Conservation (phyloP, 1,139 yeast genomes). For the Entelexis paramagnoliae region DNA sequence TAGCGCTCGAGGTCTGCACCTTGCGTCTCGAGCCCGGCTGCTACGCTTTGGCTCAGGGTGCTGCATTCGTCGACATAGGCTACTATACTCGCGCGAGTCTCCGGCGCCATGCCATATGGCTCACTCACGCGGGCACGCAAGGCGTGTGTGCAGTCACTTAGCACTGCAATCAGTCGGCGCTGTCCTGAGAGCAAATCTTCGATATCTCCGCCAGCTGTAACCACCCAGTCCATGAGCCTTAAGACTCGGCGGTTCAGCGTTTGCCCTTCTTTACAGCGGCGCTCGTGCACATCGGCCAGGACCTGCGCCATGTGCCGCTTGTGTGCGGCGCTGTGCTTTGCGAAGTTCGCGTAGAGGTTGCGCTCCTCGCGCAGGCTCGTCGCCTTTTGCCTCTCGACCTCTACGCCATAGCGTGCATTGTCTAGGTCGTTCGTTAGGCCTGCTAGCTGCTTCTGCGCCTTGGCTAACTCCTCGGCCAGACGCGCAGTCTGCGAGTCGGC, state of each 20-base stretch:
- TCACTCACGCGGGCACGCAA: background rate
- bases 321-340: background rate
- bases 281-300: background rate
- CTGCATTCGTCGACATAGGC: background rate
- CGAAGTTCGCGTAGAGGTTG: background rate
- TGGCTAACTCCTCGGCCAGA: background rate
- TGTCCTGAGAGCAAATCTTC: background rate
- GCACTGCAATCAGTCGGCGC: background rate
- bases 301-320: background rate
- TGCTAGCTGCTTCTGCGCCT: background rate
- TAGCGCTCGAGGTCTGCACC: background rate
- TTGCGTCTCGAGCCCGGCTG: background rate
- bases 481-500: background rate
- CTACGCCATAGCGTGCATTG: background rate
- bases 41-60: background rate
- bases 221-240: background rate
- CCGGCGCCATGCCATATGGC: background rate
- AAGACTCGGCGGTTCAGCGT: background rate
- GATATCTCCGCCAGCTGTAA: background rate
- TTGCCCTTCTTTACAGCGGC: background rate
- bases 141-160: background rate
- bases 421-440: background rate
- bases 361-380: background rate
- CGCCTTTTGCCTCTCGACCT: background rate
- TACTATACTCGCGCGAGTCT: background rate